Evolutionary conservation across 306 rosid genomes (phyloP).

Genomic region (Begonia peltatifolia): DNA sequence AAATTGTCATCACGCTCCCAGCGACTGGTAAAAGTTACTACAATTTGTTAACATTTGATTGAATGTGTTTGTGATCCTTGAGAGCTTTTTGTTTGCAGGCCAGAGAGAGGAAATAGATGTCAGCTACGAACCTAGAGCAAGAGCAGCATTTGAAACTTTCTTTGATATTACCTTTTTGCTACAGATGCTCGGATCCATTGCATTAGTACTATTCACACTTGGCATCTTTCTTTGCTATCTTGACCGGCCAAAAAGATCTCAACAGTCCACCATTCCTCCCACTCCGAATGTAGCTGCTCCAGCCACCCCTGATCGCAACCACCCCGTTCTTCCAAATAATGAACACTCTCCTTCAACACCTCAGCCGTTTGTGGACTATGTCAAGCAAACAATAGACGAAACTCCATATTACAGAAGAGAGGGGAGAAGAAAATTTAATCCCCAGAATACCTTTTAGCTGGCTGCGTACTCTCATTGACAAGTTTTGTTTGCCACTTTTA

Average conservation of each 20-base stretch:
- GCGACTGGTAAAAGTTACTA: constrained; percentile 40
- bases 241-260: constrained; percentile 40
- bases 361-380: constrained; percentile 85
- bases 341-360: constrained; percentile 84
- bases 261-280: constrained; percentile 18
- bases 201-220: constrained; percentile 20
- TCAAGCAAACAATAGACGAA: constrained; percentile 84
- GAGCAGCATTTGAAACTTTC: constrained; percentile 14
- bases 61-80: not conserved
- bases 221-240: constrained; percentile 19
- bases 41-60: not conserved
- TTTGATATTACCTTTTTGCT: constrained; percentile 22
- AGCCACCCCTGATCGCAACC: constrained; percentile 53
- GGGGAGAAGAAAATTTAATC: constrained; percentile 61
- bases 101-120: constrained; percentile 61
- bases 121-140: constrained; percentile 30
- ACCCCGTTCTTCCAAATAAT: constrained; percentile 13
- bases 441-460: constrained; percentile 65
- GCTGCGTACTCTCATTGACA: too few relatives aligned
- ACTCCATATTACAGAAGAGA: constrained; percentile 77
- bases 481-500: too few relatives aligned
- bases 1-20: constrained; percentile 57
- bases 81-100: constrained; percentile 32
- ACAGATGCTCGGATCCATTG: constrained; percentile 26
- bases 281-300: constrained; percentile 22